These are phyloP conservation scores for Pulveroboletus sp. DNA, from an alignment of 768 basidiomycete species.

Conservation along the genomic window DNA sequence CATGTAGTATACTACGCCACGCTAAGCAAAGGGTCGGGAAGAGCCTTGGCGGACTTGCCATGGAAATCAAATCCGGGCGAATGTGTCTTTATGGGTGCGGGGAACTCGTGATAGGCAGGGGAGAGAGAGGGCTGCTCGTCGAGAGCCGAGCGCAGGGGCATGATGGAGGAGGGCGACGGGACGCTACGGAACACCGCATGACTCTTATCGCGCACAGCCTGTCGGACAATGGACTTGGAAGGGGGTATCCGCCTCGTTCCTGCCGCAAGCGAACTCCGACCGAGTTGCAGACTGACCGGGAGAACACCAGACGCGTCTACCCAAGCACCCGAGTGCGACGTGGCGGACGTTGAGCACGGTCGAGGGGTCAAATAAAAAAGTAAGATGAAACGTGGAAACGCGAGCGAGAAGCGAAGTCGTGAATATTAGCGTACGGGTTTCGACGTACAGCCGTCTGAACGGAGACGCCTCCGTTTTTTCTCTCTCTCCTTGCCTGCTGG, in stretches of 20 bases:
- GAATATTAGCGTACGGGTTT: conserved; percentile 1
- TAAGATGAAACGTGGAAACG: not conserved
- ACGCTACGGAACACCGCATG: too few species aligned
- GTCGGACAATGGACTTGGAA: too few species aligned
- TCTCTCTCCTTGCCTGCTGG: not conserved
- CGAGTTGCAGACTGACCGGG: too few species aligned
- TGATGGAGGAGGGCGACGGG: not conserved
- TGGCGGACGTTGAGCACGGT: too few species aligned
- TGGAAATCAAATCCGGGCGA: conserved; percentile 73
- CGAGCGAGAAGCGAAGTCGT: not conserved
- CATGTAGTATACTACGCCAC: conserved; percentile 56
- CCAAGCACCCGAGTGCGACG: too few species aligned
- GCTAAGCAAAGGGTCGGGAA: not conserved
- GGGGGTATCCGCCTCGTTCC: too few species aligned
- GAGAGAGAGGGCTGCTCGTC: conserved; percentile 33
- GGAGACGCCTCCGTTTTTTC: not conserved
- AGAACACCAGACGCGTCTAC: too few species aligned
- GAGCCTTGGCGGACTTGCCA: conserved; percentile 35
- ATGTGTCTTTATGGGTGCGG: conserved; percentile 45
- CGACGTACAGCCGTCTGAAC: conserved; percentile 1
- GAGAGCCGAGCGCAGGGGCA: not conserved
- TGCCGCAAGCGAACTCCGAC: too few species aligned
- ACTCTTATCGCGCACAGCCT: too few species aligned
- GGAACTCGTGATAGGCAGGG: conserved; percentile 49
- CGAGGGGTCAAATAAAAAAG: too few species aligned